phyloP scores from a whole-genome alignment of 148 eudicot genomes.

The Diospyros lotus region DNA sequence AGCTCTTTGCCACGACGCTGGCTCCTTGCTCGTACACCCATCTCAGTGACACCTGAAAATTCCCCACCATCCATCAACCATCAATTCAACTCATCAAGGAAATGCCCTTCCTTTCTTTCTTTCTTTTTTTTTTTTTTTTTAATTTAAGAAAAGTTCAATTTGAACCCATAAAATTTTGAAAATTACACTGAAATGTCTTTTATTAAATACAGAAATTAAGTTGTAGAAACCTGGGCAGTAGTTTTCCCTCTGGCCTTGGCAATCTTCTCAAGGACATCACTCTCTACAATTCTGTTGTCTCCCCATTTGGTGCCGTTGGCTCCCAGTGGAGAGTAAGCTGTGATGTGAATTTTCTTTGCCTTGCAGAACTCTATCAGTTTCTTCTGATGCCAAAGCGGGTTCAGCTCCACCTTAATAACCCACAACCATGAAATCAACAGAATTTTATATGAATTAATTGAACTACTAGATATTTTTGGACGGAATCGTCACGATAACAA shows the following conservation, averaged over 20 bases:
- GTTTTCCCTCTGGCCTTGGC: slow-evolving; percentile 65
- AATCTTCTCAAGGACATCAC: slow-evolving; percentile 52
- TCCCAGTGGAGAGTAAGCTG: slow-evolving; percentile 77
- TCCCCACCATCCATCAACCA: background rate
- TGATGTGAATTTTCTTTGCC: slow-evolving; percentile 47
- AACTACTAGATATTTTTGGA: too few relatives aligned
- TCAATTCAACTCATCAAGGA: too few relatives aligned
- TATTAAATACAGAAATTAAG: background rate
- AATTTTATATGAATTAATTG: too few relatives aligned
- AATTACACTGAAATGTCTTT: too few relatives aligned
- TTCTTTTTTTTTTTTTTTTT: too few relatives aligned
- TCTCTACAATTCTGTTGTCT: slow-evolving; percentile 53
- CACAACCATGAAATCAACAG: too few relatives aligned
- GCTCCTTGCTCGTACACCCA: slow-evolving; percentile 81
- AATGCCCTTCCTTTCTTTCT: too few relatives aligned
- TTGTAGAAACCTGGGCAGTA: slow-evolving; percentile 49
- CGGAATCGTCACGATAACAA: too few relatives aligned
- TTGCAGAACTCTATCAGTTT: slow-evolving; percentile 57
- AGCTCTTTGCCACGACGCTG: slow-evolving; percentile 58
- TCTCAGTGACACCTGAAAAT: slow-evolving; percentile 70
- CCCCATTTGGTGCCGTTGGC: slow-evolving; percentile 69
- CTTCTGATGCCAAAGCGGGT: slow-evolving; percentile 76
- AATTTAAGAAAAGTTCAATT: too few relatives aligned
- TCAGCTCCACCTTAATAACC: slow-evolving; percentile 61
- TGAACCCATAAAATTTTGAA: too few relatives aligned